These are phyloP conservation scores for Candida verbasci DNA, from an alignment of 805 yeast genomes.

Conservation along the genomic window DNA sequence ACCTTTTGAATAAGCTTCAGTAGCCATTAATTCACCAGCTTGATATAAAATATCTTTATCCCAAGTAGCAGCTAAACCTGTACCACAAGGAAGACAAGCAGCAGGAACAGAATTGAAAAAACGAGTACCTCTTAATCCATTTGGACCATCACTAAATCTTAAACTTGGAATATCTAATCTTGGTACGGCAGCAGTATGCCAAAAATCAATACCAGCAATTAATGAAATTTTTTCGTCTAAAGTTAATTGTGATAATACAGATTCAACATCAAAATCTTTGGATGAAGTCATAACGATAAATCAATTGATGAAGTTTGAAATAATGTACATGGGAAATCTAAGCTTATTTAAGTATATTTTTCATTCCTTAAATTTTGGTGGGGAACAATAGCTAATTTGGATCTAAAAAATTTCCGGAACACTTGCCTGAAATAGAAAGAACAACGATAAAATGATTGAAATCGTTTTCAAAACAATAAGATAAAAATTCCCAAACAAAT, in stretches of 20 bases:
- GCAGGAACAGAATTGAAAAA: conserved; percentile 24
- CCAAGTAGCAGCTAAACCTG: conserved; percentile 29
- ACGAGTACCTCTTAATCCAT: conserved; percentile 29
- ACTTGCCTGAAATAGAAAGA: too few species aligned
- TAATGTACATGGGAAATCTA: too few species aligned
- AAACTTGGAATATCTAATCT: conserved; percentile 42
- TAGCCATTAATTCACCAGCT: conserved; percentile 30
- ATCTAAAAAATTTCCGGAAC: too few species aligned
- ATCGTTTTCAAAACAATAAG: too few species aligned
- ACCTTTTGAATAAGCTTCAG: conserved; percentile 27
- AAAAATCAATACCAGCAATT: conserved; percentile 38
- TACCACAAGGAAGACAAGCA: conserved; percentile 33
- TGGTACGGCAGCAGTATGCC: conserved; percentile 45
- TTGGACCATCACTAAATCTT: conserved; percentile 37
- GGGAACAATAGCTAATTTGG: too few species aligned
- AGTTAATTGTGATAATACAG: conserved; percentile 19
- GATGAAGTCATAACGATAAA: too few species aligned
- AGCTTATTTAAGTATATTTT: too few species aligned
- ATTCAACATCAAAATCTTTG: conserved; percentile 22
- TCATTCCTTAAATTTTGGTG: too few species aligned
- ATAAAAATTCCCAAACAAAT: too few species aligned
- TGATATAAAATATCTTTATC: conserved; percentile 20
- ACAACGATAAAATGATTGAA: too few species aligned
- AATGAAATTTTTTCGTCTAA: conserved; percentile 21
- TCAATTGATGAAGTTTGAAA: too few species aligned